A percentile compares a stretch with the other conserved stretches of the same genome.
These are phyloP conservation scores for Aotearoamyces nothofagi DNA, from an alignment of 2,329 filamentous ascomycete species.

Conservation along the genomic window DNA sequence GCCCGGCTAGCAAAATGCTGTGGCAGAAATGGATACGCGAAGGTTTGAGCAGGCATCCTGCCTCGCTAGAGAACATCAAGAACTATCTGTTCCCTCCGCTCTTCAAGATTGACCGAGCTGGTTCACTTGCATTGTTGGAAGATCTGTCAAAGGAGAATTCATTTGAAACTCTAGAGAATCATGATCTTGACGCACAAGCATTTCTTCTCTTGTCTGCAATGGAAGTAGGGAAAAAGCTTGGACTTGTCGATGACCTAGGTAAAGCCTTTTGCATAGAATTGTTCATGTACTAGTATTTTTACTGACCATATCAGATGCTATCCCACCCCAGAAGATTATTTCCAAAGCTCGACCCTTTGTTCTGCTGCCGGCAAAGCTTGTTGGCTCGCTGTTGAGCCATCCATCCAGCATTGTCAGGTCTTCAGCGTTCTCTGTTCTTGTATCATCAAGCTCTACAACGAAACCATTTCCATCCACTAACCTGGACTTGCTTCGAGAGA, in stretches of 20 bases:
- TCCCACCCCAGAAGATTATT: slow-evolving; percentile 21
- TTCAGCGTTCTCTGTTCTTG: slow-evolving; percentile 67
- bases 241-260: slow-evolving; percentile 55
- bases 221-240: slow-evolving; percentile 55
- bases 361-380: slow-evolving; percentile 25
- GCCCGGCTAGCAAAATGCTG: slow-evolving; percentile 1
- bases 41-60: slow-evolving; percentile 30
- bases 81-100: slow-evolving; percentile 48
- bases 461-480: slow-evolving; percentile 51
- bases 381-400: slow-evolving; percentile 38
- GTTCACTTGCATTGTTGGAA: slow-evolving; percentile 41
- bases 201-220: slow-evolving; percentile 51
- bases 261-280: slow-evolving; percentile 14
- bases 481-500: slow-evolving; percentile 44
- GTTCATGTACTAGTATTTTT: no score
- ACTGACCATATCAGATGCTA: slow-evolving; percentile 8
- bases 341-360: slow-evolving; percentile 18
- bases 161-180: slow-evolving; percentile 27
- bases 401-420: slow-evolving; percentile 53
- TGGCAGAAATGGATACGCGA: slow-evolving; percentile 43
- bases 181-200: slow-evolving; percentile 34
- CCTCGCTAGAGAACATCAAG: slow-evolving; percentile 45
- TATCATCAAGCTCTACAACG: slow-evolving; percentile 60
- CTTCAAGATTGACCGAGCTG: slow-evolving; percentile 39
- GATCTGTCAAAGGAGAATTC: slow-evolving; percentile 35